Evolutionary conservation across 495 filamentous ascomycete species (phyloP), one percentile per base, ranked within the genome.

Genomic region (Arthonia radiata): DNA sequence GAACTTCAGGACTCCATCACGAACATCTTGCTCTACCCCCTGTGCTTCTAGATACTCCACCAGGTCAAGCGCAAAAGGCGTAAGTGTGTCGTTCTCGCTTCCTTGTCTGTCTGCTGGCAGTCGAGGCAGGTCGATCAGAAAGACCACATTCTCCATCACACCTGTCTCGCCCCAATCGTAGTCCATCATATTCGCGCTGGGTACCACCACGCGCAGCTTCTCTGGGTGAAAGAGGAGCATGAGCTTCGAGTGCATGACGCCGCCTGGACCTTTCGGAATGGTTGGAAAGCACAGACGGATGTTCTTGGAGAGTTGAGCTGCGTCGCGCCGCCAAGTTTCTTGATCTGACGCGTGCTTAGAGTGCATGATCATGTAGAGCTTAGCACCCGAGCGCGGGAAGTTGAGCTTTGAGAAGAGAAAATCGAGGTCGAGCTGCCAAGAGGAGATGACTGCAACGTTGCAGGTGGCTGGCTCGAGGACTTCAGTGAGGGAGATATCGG

Each of bases 401-500:
- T 70, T 48, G 5, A 78, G 31, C 38, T 80, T 80, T 0, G 39
- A 41, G 7, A 67, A 54, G 3, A 80, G 31, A 76, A 76, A 82
- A 6, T 67, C 56, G 11, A 67, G 57, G 37, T 93, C 75, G 70
- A 78, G 81, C 37, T 83, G 61, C 32, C 72, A 97, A 2, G 83
- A 73, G 35, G 79, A 86, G 2, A 97, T 47, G 1, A 94, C 61
- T 0, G 80, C 86, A 13, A 78, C 51, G 12, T 70, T 50, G 0
- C 93, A 55, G 18, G 71, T 58, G 4, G 57, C 42, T 22, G 60
- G 63, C 41, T 89, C 72, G 0, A 97, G 46, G 1, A 93, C 69
- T 39, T 94, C 86, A 41, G 92, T 80, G 22, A 97, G 67, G 36
- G 68, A 89, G 38, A 94, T 79, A 30, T 90, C 80, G 24, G 82